Percentiles rank a stretch among this genome's conserved stretches.
phyloP scores from a whole-genome alignment of 1,284 basidiomycete species.

The Malassezia sympodialis region DNA sequence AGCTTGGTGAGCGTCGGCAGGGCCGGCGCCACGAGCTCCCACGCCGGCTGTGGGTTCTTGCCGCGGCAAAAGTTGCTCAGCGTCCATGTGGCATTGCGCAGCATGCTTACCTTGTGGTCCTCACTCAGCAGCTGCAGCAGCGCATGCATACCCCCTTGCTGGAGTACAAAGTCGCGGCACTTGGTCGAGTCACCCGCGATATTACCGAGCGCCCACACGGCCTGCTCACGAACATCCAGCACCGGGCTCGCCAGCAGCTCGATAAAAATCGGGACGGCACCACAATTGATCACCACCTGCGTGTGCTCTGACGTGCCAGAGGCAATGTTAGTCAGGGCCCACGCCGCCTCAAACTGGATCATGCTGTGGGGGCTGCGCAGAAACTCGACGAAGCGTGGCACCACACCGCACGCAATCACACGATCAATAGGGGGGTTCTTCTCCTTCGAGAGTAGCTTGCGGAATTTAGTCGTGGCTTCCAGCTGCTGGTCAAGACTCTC shows the following conservation, averaged over 20 bases:
- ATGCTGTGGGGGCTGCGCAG: constrained; percentile 76
- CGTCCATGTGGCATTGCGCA: constrained; percentile 48
- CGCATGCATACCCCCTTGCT: constrained; percentile 40
- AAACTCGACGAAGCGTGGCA: constrained; percentile 94
- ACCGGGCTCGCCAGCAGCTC: constrained; percentile 45
- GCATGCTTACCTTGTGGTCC: constrained; percentile 48
- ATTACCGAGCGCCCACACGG: constrained; percentile 48
- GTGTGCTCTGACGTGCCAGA: constrained; percentile 98
- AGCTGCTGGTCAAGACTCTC: constrained; percentile 82
- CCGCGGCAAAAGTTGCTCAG: constrained; percentile 48
- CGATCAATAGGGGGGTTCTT: constrained; percentile 99
- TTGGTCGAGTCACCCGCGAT: constrained; percentile 47
- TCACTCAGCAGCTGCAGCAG: constrained; percentile 43
- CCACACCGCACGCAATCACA: constrained; percentile 94
- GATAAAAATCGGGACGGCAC: constrained; percentile 96
- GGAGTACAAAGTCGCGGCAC: constrained; percentile 45
- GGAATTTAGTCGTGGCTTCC: constrained; percentile 87
- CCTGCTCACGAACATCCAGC: constrained; percentile 47
- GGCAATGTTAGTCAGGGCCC: constrained; percentile 99
- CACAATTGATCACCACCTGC: constrained; percentile 87
- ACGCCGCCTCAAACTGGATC: constrained; percentile 98
- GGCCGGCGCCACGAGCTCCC: constrained; percentile 65
- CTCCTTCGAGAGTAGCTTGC: constrained; percentile 92
- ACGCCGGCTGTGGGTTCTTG: constrained; percentile 47
- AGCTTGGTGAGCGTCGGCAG: constrained; percentile 91